A percentile compares a stretch with the other conserved stretches of the same genome.
These are phyloP conservation scores for Adansonia digitata DNA, from an alignment of 345 rosid genomes.

Conservation along the genomic window DNA sequence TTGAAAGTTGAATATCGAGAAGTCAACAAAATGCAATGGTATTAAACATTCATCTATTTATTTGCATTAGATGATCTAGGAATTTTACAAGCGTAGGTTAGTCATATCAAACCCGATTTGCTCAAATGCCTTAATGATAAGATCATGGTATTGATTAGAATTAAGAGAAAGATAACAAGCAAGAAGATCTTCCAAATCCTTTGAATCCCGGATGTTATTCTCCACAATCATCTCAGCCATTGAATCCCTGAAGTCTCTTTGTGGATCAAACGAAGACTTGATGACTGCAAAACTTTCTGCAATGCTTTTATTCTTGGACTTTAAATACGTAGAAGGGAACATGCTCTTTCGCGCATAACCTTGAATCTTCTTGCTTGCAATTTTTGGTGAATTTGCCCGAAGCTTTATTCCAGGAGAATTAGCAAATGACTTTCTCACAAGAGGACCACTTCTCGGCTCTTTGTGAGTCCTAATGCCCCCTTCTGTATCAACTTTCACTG, in stretches of 20 bases:
- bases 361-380: conserved; percentile 38
- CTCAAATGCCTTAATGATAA: conserved; percentile 72
- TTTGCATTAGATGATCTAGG: conserved; percentile 5
- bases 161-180: conserved; percentile 78
- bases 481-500: conserved; percentile 28
- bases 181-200: conserved; percentile 80
- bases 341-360: conserved; percentile 31
- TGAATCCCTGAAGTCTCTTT: conserved; percentile 75
- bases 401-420: conserved; percentile 42
- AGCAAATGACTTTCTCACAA: conserved; percentile 21
- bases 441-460: conserved; percentile 18
- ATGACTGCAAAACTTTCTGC: conserved; percentile 54
- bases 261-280: conserved; percentile 66
- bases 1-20: background rate
- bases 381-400: conserved; percentile 49
- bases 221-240: conserved; percentile 90
- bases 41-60: background rate
- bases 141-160: conserved; percentile 53
- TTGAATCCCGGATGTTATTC: conserved; percentile 51
- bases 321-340: conserved; percentile 3
- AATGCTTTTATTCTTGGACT: conserved; percentile 21
- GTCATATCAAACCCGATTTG: conserved; percentile 56
- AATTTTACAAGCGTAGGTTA: conserved; percentile 19
- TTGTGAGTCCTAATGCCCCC: conserved; percentile 16
- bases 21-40: background rate